A percentile compares a stretch with the other conserved stretches of the same genome.
phyloP scores from a whole-genome alignment of 306 rosid genomes.

The Sechiopsis laciniata region DNA sequence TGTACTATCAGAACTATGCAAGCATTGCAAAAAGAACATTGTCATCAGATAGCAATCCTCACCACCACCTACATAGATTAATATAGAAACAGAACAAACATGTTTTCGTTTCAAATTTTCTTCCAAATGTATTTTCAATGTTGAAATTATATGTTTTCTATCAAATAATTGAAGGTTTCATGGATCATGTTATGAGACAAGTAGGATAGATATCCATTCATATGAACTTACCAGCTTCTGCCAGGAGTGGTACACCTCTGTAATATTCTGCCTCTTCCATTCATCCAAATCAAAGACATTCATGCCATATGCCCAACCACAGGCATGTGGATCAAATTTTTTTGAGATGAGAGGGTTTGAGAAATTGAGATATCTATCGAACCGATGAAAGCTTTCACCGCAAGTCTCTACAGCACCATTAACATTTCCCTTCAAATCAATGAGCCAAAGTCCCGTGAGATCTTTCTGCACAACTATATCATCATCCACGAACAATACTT shows the following conservation, averaged over 20 bases:
- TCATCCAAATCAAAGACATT: slow-evolving; percentile 80
- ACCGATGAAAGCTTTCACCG: slow-evolving; percentile 93
- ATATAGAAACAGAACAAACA: background rate
- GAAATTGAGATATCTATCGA: slow-evolving; percentile 89
- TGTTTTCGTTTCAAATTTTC: background rate
- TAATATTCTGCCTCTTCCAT: slow-evolving; percentile 95
- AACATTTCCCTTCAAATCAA: slow-evolving; percentile 80
- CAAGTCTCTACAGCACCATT: slow-evolving; percentile 99
- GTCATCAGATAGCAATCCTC: background rate
- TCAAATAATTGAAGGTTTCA: background rate
- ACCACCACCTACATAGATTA: background rate
- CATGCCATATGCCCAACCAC: slow-evolving; percentile 99
- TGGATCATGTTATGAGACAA: background rate
- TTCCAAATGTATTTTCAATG: background rate
- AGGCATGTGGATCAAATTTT: slow-evolving; percentile 83
- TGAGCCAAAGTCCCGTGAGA: slow-evolving; percentile 74
- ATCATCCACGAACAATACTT: slow-evolving; percentile 88
- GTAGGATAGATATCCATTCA: background rate
- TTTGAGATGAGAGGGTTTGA: slow-evolving; percentile 85
- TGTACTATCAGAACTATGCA: background rate
- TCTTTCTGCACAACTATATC: slow-evolving; percentile 93
- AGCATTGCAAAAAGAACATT: background rate
- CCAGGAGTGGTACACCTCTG: slow-evolving; percentile 88
- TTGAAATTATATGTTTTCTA: background rate
- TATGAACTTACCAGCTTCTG: slow-evolving; percentile 71